phyloP scores from a whole-genome alignment of 2,329 filamentous ascomycete species.

The Colletotrichum melonis region DNA sequence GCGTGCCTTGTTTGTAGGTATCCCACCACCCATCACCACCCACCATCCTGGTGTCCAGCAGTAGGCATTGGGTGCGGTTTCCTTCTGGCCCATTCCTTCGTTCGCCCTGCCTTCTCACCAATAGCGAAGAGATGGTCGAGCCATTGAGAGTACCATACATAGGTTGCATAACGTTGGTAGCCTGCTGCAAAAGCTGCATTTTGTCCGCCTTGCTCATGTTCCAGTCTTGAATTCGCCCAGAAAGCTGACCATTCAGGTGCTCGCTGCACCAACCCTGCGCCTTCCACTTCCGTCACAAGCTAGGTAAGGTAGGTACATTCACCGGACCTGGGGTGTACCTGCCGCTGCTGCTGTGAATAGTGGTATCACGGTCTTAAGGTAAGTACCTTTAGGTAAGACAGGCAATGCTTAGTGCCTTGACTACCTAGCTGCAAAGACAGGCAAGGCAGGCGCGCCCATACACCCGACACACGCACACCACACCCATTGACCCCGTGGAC shows the following conservation, averaged over 20 bases:
- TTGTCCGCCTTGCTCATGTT: constrained; percentile 4
- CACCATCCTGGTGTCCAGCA: neutral
- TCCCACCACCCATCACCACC: neutral
- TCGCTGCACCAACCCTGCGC: neutral
- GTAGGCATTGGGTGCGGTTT: neutral
- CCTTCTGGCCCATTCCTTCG: neutral
- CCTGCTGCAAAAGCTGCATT: neutral
- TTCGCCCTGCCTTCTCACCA: neutral
- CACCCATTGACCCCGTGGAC: neutral
- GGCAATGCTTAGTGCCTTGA: neutral
- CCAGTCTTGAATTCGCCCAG: neutral
- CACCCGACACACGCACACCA: neutral
- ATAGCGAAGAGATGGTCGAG: neutral
- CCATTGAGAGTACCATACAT: neutral
- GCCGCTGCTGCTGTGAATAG: neutral
- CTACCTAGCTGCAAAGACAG: neutral
- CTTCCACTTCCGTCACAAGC: neutral
- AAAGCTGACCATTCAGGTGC: neutral
- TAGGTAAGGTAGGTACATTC: neutral
- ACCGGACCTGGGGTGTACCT: neutral
- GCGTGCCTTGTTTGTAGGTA: neutral
- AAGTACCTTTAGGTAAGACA: neutral
- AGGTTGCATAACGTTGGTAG: neutral
- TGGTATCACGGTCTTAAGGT: neutral
- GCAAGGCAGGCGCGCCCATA: neutral